A percentile compares a stretch with the other conserved stretches of the same genome.
Conservation (phyloP, 352 stramenopile species). For the Pythium apleroticum region DNA sequence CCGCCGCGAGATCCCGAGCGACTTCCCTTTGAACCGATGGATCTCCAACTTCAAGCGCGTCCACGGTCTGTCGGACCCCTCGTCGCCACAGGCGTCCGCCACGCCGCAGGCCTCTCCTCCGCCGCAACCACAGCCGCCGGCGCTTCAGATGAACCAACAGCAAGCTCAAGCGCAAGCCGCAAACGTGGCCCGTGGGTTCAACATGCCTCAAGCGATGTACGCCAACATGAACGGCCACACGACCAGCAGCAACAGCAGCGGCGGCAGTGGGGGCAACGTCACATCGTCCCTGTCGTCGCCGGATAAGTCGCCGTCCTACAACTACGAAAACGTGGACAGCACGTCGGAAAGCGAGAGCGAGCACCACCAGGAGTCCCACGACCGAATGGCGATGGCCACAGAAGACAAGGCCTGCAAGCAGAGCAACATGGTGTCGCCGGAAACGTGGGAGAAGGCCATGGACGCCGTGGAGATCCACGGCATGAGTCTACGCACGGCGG, state of each 20-base stretch:
- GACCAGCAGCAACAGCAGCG: slow-evolving; percentile 11
- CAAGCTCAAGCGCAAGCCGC: slow-evolving; percentile 2
- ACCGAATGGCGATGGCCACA: slow-evolving; percentile 13
- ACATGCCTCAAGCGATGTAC: background rate
- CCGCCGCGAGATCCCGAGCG: slow-evolving; percentile 34
- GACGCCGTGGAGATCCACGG: slow-evolving; percentile 62
- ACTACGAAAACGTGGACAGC: slow-evolving; percentile 18
- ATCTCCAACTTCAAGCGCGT: slow-evolving; percentile 53
- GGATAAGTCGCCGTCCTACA: slow-evolving; percentile 13
- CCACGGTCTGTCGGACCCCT: slow-evolving; percentile 34
- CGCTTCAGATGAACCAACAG: background rate
- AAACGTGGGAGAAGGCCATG: slow-evolving; percentile 65
- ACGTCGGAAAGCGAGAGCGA: slow-evolving; percentile 38
- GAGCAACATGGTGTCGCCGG: slow-evolving; percentile 53
- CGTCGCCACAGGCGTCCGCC: background rate
- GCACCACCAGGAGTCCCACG: slow-evolving; percentile 20
- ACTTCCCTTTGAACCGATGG: slow-evolving; percentile 49
- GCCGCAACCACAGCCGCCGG: background rate
- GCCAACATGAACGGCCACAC: slow-evolving; percentile 4
- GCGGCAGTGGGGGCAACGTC: slow-evolving; percentile 1
- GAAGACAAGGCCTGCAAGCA: slow-evolving; percentile 46
- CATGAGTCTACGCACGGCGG: slow-evolving; percentile 64
- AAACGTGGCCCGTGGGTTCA: background rate
- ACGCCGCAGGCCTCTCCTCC: background rate
- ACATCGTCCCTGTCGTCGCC: slow-evolving; percentile 10